Conservation (phyloP, 495 filamentous ascomycete species). For the Elaphomyces granulatus region DNA sequence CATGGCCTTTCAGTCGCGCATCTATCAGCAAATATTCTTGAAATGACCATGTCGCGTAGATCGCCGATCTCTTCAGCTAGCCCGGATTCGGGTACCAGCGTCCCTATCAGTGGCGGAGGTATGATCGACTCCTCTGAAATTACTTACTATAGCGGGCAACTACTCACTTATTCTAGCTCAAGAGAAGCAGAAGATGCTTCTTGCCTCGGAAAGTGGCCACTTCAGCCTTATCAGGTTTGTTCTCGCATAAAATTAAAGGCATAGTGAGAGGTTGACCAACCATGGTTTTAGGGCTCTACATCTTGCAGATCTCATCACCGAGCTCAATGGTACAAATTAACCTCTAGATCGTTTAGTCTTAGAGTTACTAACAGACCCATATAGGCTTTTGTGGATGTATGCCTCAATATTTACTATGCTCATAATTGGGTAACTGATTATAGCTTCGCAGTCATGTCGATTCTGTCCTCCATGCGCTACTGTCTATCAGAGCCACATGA, state of each 20-base stretch:
- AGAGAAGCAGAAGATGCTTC: conserved; percentile 77
- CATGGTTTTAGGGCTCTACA: conserved; percentile 55
- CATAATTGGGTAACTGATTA: neutral
- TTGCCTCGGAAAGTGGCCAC: conserved; percentile 61
- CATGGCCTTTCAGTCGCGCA: no score
- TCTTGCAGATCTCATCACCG: conserved; percentile 88
- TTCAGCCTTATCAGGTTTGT: conserved; percentile 58
- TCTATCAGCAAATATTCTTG: no score
- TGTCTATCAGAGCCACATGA: conserved; percentile 60
- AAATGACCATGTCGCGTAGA: conserved; percentile 32
- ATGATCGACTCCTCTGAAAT: conserved; percentile 11
- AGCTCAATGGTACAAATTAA: conserved; percentile 61
- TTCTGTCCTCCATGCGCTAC: conserved; percentile 93
- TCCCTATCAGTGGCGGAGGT: conserved; percentile 28
- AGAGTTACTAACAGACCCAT: conserved; percentile 1
- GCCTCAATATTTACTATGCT: conserved; percentile 1
- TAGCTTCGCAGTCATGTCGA: conserved; percentile 54
- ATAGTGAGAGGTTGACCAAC: conserved; percentile 8
- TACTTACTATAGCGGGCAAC: conserved; percentile 5
- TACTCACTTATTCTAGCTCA: conserved; percentile 35
- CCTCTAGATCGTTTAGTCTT: conserved; percentile 3
- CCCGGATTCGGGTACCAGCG: conserved; percentile 20
- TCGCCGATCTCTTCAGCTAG: conserved; percentile 28
- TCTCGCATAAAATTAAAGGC: conserved; percentile 1
- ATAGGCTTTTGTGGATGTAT: conserved; percentile 42